Base-by-base conservation (phyloP, 768 basidiomycete species). In the Hygrocybe punicea region DNA sequence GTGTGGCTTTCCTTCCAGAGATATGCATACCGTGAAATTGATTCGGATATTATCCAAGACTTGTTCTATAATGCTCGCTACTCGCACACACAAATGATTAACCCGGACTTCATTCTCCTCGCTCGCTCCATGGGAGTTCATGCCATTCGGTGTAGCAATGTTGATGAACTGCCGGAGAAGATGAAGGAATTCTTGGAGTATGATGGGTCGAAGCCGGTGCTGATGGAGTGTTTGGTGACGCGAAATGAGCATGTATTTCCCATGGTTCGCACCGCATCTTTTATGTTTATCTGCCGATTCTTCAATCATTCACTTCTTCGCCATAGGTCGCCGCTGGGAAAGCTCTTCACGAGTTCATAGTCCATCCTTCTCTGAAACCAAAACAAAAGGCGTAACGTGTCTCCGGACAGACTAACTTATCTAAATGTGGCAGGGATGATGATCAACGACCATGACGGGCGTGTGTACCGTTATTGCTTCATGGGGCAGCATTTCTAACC, bases 121-220 rank as follows among this genome's bases (percentile, higher is more conserved):
- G 91, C 96, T 16, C 76, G 86, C 63, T 80, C 95, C 4, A 98
- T 98, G 95, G 83, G 86, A 53, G 90, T 95, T 24, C 93, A 97
- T 65, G 95, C 90, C 19, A 84, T 98, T 64, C 82, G 91, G 58
- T 91, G 87, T 70, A 73, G 77, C 50, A 81, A 67, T 25, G 68
- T 79, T 1, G 85, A 80, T 42, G 94, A 99, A 54, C 80, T 99
- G 8, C 92, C 93, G 0, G 84, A 82, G 35, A 97, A 90, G 81
- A 98, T 99, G 96, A 94, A 94, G 78, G 94, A 98, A 80, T 95
- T 99, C 76, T 79, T 99, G 62, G 95, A 95, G 76, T 96, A 95
- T 69, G 91, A 96, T 63, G 85, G 83, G 57, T 81, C 80, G 56
- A 87, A 83, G 73, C 97, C 97, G 3, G 82, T 98, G 40, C 71